These are phyloP conservation scores for Yarrowia hollandica DNA, from an alignment of 805 yeast genomes.

Conservation along the genomic window DNA sequence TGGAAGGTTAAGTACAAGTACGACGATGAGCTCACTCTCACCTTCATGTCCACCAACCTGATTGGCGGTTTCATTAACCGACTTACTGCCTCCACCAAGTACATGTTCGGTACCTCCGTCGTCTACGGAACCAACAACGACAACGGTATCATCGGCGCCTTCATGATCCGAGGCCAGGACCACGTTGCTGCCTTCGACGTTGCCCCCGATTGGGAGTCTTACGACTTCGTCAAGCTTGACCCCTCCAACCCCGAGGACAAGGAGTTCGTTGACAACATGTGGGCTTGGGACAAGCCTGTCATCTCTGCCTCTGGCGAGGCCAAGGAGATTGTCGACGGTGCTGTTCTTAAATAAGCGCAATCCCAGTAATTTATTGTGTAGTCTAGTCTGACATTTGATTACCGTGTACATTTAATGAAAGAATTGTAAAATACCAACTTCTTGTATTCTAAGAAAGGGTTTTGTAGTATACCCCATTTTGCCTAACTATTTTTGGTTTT, in stretches of 20 bases:
- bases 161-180: slow-evolving; percentile 95
- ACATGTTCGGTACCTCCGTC: slow-evolving; percentile 88
- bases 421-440: neutral
- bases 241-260: slow-evolving; percentile 71
- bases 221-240: slow-evolving; percentile 79
- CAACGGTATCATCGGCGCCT: slow-evolving; percentile 95
- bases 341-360: slow-evolving; percentile 80
- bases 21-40: slow-evolving; percentile 94
- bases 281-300: slow-evolving; percentile 98
- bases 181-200: slow-evolving; percentile 88
- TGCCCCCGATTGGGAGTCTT: slow-evolving; percentile 99
- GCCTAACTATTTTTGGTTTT: too few relatives aligned
- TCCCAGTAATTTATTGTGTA: slow-evolving; percentile 18
- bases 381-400: slow-evolving; percentile 7
- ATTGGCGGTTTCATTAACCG: slow-evolving; percentile 98
- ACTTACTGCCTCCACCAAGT: slow-evolving; percentile 86
- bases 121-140: slow-evolving; percentile 98
- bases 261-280: slow-evolving; percentile 82
- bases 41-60: slow-evolving; percentile 98
- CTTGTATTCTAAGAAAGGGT: too few relatives aligned
- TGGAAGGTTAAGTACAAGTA: slow-evolving; percentile 96
- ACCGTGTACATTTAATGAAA: slow-evolving; percentile 9
- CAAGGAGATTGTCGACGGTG: slow-evolving; percentile 94
- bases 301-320: slow-evolving; percentile 65
- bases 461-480: too few relatives aligned